Evolutionary conservation across 139 green algal species (phyloP).

Genomic region (Micractinium conductrix): DNA sequence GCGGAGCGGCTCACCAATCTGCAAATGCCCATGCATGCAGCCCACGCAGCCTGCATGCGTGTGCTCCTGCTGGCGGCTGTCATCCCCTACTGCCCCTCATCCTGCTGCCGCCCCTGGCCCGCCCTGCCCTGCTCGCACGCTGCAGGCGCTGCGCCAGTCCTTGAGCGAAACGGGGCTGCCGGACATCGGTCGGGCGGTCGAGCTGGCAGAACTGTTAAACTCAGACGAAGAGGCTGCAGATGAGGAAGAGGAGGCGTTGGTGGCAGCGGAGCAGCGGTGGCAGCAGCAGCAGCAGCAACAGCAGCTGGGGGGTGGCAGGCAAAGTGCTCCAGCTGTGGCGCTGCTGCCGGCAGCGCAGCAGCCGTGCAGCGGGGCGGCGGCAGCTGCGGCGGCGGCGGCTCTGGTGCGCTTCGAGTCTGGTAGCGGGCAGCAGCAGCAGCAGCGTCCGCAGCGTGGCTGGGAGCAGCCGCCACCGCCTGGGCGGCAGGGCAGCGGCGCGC

Average conservation of each 20-base stretch:
- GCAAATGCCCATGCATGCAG: not conserved
- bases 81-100: not conserved
- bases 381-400: not conserved
- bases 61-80: not conserved
- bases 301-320: not conserved
- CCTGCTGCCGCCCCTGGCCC: not conserved
- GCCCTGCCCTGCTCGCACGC: not conserved
- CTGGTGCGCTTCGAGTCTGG: not conserved
- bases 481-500: too few species aligned
- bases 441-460: not conserved
- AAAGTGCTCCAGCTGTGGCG: not conserved
- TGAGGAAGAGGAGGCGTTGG: not conserved
- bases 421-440: not conserved
- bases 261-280: not conserved
- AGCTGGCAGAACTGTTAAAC: not conserved
- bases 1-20: too few species aligned
- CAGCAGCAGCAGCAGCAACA: not conserved
- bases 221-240: slow-evolving; percentile 7
- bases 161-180: not conserved
- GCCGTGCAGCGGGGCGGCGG: too few species aligned
- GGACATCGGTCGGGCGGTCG: slow-evolving; percentile 11
- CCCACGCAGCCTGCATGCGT: not conserved
- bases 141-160: slow-evolving; percentile 24
- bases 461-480: not conserved
- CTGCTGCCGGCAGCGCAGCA: too few species aligned